phyloP scores from a whole-genome alignment of 2,329 filamentous ascomycete species.

The Periconia digitata region DNA sequence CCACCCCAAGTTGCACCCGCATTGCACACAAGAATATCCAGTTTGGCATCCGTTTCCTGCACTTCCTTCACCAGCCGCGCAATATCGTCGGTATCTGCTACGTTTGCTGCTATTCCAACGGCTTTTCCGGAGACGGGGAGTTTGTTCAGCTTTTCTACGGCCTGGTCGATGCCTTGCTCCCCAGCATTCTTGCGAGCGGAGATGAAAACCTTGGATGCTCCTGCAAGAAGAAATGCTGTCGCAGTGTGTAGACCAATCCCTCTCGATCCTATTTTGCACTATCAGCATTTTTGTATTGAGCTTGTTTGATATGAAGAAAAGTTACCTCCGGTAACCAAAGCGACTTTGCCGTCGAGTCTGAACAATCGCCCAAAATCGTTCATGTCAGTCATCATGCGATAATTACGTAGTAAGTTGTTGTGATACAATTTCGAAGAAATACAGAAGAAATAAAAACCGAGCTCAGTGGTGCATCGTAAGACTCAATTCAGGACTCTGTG shows the following conservation, averaged over 20 bases:
- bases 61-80: conserved; percentile 35
- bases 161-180: conserved; percentile 41
- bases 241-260: conserved; percentile 44
- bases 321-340: conserved; percentile 39
- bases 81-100: conserved; percentile 41
- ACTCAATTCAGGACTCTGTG: conserved; percentile 1
- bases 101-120: conserved; percentile 41
- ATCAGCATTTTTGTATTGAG: conserved; percentile 1
- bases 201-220: conserved; percentile 44
- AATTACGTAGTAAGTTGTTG: conserved; percentile 3
- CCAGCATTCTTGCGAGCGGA: conserved; percentile 43
- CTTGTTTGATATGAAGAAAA: background rate
- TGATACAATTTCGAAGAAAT: background rate
- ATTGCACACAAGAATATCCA: conserved; percentile 45
- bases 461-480: conserved; percentile 14
- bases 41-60: conserved; percentile 29
- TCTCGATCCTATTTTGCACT: conserved; percentile 36
- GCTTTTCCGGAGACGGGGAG: conserved; percentile 38
- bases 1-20: conserved; percentile 45
- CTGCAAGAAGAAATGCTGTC: conserved; percentile 43
- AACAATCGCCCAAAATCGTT: conserved; percentile 38
- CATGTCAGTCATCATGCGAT: conserved; percentile 32
- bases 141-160: conserved; percentile 42
- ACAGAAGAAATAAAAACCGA: background rate
- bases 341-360: conserved; percentile 41